Evolutionary conservation across 495 filamentous ascomycete species (phyloP).

Genomic region (Talaromyces ruber): DNA sequence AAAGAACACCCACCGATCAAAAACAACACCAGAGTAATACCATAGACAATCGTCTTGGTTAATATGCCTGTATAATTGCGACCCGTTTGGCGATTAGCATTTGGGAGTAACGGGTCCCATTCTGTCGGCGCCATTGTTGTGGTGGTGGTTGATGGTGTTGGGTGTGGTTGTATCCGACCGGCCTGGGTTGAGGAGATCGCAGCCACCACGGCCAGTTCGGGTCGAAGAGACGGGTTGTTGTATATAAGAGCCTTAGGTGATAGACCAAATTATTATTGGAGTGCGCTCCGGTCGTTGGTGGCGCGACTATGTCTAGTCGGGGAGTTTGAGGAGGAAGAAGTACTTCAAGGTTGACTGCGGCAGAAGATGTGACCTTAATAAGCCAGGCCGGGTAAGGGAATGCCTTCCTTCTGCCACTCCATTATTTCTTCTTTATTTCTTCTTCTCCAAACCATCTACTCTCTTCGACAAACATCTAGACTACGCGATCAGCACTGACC

Average conservation of each 20-base stretch:
- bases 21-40: slow-evolving; percentile 46
- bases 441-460: not conserved
- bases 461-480: not conserved
- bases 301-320: not conserved
- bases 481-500: not conserved
- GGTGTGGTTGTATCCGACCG: not conserved
- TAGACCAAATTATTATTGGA: not conserved
- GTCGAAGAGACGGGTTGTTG: not conserved
- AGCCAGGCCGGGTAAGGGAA: not conserved
- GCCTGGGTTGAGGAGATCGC: not conserved
- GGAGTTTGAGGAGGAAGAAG: not conserved
- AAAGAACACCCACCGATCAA: slow-evolving; percentile 48
- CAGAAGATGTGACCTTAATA: not conserved
- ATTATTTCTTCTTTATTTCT: not conserved
- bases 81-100: slow-evolving; percentile 10
- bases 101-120: slow-evolving; percentile 19
- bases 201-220: not conserved
- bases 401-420: not conserved
- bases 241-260: not conserved
- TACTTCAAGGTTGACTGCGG: not conserved
- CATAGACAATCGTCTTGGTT: slow-evolving; percentile 50
- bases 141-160: not conserved
- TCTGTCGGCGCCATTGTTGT: slow-evolving; percentile 1
- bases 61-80: slow-evolving; percentile 40
- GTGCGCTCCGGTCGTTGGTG: not conserved